Evolutionary conservation across 169 alveolate genomes (phyloP), one percentile per base, ranked within the genome.

Genomic region (Plasmodium knowlesi): DNA sequence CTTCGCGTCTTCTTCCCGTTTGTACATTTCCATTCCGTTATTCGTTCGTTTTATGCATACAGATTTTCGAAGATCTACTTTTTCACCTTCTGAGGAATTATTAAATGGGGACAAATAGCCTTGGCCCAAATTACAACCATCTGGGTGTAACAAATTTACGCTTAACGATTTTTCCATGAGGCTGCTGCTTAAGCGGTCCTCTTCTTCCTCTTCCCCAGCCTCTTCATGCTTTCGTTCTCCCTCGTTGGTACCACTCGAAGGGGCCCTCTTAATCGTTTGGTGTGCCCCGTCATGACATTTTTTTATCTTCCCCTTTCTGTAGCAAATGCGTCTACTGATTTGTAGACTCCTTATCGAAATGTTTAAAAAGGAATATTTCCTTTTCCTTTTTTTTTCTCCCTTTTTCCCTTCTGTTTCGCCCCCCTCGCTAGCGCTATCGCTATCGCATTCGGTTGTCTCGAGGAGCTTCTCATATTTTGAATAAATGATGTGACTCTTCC

Each of bases 331-430:
- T 61, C 72, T 43, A 30, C 81, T 57, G 72, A 16, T 61, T 83
- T 83, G 92, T 61, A 83, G 34, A 57, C 80, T 83, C 28, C 19
- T 37, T 19, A 83, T 57, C 73, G 92, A 83, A 61, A 83, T 83
- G 28, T 83, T 83, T n/a, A 83, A 57, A 83, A 83, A 83, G 30
- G 92, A 83, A 22, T 67, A 57, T 16, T 25, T 61, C 72, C 46
- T 67, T 67, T 39, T 41, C n/a, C 67, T 82, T 53, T 81, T 37
- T 43, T 50, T 46, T 43, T 14, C 34, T 50, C n/a, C 43, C 41
- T 50, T 46, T 81, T 16, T n/a, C 46, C 6, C 54, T 32, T 32
- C 32, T 19, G 41, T 53, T 30, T 81, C 72, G 22, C 14, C 41
- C 22, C 39, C 89, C 39, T 19, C 9, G 22, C 46, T 39, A 5